Percentiles rank a stretch among this genome's conserved stretches.
phyloP scores from a whole-genome alignment of 176 grass and related monocot genomes.

The Rhynchospora breviuscula region DNA sequence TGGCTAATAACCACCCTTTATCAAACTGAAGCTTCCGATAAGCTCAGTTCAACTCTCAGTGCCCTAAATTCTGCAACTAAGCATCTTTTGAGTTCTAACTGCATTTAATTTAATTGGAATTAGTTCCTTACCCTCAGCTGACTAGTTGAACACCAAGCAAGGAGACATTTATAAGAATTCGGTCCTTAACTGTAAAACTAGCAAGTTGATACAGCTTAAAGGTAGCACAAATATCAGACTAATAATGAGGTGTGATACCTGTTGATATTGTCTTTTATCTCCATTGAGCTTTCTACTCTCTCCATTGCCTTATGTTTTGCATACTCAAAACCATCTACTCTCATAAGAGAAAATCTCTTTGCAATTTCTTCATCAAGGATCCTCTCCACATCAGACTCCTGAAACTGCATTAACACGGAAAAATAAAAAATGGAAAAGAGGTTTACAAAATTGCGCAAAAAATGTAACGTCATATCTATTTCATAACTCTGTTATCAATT shows the following conservation, averaged over 20 bases:
- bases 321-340: slow-evolving; percentile 30
- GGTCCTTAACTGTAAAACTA: neutral
- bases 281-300: slow-evolving; percentile 34
- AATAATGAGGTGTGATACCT: slow-evolving; percentile 30
- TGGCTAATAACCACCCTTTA: neutral
- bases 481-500: slow-evolving; percentile 18
- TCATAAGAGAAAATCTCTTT: slow-evolving; percentile 31
- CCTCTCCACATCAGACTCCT: slow-evolving; percentile 43
- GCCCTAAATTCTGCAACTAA: neutral
- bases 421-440: neutral
- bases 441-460: neutral
- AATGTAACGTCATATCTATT: neutral
- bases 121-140: neutral
- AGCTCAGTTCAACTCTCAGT: neutral
- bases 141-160: neutral
- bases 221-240: neutral
- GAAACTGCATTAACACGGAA: slow-evolving; percentile 50
- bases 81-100: neutral
- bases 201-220: neutral
- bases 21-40: neutral
- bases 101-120: neutral
- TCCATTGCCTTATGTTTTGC: slow-evolving; percentile 52
- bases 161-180: neutral
- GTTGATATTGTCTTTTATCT: slow-evolving; percentile 25
- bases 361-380: slow-evolving; percentile 52